Evolutionary conservation across 768 basidiomycete genomes (phyloP).

Genomic region (Trametes cubensis): DNA sequence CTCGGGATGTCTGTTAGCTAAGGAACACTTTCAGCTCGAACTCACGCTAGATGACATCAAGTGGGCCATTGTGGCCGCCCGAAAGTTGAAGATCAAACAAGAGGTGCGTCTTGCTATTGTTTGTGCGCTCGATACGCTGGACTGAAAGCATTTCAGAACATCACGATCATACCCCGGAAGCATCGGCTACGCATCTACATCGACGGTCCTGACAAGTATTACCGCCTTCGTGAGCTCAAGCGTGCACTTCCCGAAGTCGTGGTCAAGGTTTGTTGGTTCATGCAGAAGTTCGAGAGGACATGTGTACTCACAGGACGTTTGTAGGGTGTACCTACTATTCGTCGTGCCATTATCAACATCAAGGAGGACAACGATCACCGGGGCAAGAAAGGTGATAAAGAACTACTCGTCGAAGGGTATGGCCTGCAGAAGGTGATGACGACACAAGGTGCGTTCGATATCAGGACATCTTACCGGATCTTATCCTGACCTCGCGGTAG

Average conservation of each 20-base stretch:
- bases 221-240: constrained; percentile 83
- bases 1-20: background rate
- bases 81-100: constrained; percentile 91
- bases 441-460: constrained; percentile 72
- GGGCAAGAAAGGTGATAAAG: constrained; percentile 86
- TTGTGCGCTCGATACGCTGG: too few species aligned
- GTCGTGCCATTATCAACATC: constrained; percentile 94
- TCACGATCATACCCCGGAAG: constrained; percentile 74
- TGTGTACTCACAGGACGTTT: background rate
- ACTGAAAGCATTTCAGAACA: constrained; percentile 48
- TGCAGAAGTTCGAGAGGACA: background rate
- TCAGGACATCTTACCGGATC: background rate
- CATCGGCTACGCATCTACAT: constrained; percentile 79
- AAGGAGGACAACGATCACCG: constrained; percentile 81
- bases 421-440: constrained; percentile 97
- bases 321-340: constrained; percentile 84
- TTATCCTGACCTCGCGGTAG: constrained; percentile 40
- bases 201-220: constrained; percentile 78
- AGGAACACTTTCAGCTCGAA: constrained; percentile 64
- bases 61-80: constrained; percentile 83
- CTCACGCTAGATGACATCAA: constrained; percentile 91
- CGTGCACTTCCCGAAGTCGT: constrained; percentile 82
- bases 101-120: constrained; percentile 50
- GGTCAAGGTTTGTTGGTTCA: constrained; percentile 65
- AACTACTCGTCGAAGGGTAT: constrained; percentile 95